Percentiles rank a stretch among this genome's conserved stretches.
phyloP scores from a whole-genome alignment of 345 rosid genomes.

The Limnanthes douglasii region DNA sequence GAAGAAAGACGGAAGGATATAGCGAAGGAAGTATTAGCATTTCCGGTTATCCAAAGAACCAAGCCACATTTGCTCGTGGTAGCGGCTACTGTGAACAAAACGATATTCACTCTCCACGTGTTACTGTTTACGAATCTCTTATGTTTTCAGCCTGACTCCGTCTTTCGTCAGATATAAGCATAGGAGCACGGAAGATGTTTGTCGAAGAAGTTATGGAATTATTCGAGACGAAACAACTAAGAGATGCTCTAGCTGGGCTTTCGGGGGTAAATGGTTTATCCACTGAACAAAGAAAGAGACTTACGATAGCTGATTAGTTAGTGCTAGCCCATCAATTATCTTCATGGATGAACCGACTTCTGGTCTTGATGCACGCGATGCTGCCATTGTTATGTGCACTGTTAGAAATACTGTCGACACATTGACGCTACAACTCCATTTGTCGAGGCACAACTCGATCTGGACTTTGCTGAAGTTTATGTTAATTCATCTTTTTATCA shows the following conservation, averaged over 20 bases:
- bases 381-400: slow-evolving; percentile 91
- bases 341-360: slow-evolving; percentile 98
- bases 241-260: slow-evolving; percentile 72
- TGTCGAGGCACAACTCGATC: slow-evolving; percentile 45
- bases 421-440: slow-evolving; percentile 45
- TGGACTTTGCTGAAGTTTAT: slow-evolving; percentile 66
- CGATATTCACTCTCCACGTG: slow-evolving; percentile 88
- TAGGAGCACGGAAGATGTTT: slow-evolving; percentile 60
- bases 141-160: slow-evolving; percentile 91
- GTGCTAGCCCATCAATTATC: slow-evolving; percentile 92
- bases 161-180: slow-evolving; percentile 43
- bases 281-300: slow-evolving; percentile 85
- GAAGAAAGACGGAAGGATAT: slow-evolving; percentile 78
- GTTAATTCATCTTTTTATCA: too few relatives aligned
- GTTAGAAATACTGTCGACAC: slow-evolving; percentile 91
- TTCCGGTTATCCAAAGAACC: slow-evolving; percentile 83
- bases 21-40: slow-evolving; percentile 55
- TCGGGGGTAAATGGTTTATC: slow-evolving; percentile 78
- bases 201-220: slow-evolving; percentile 92
- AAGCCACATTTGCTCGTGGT: slow-evolving; percentile 80
- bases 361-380: slow-evolving; percentile 94
- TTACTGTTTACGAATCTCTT: slow-evolving; percentile 77
- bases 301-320: slow-evolving; percentile 87
- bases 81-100: slow-evolving; percentile 84
- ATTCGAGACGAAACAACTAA: slow-evolving; percentile 58